A percentile compares a stretch with the other conserved stretches of the same genome.
Conservation (phyloP, 106 monocot genomes). For the Hemerocallis citrina region DNA sequence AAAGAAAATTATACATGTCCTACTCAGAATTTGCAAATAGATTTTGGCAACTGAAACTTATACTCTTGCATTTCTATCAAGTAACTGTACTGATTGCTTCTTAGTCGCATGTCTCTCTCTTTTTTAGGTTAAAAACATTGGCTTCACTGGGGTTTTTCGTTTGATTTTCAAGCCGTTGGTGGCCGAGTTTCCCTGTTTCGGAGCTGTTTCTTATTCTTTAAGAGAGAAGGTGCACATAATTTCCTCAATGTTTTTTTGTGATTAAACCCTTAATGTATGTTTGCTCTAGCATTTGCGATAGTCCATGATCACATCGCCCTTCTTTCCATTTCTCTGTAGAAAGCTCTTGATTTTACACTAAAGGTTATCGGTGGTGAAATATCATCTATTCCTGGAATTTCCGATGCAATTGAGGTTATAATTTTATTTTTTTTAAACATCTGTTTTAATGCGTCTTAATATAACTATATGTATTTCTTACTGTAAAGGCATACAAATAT, state of each 20-base stretch:
- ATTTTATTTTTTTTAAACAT: neutral
- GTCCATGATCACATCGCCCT: neutral
- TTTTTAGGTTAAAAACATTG: conserved; percentile 90
- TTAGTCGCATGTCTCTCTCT: conserved; percentile 3
- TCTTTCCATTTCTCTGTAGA: conserved; percentile 42
- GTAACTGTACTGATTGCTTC: neutral
- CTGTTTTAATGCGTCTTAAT: neutral
- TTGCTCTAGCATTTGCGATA: neutral
- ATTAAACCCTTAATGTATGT: neutral
- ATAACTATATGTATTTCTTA: neutral
- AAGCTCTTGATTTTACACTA: conserved; percentile 59
- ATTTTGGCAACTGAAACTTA: neutral
- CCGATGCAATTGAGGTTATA: conserved; percentile 66
- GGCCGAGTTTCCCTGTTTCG: conserved; percentile 84
- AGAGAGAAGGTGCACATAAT: conserved; percentile 72
- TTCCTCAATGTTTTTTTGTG: neutral
- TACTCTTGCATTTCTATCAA: neutral
- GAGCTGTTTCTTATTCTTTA: conserved; percentile 85
- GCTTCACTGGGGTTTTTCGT: conserved; percentile 87
- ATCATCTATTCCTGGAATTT: conserved; percentile 63
- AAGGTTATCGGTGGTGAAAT: conserved; percentile 64
- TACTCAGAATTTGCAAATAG: neutral
- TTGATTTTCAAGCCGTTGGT: conserved; percentile 88
- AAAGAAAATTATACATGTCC: too few relatives aligned
- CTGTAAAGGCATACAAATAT: too few relatives aligned